Percentiles rank a stretch among this genome's conserved stretches.
These are phyloP conservation scores for Cryptococcus depauperatus DNA, from an alignment of 1,284 basidiomycete genomes.

Conservation along the genomic window DNA sequence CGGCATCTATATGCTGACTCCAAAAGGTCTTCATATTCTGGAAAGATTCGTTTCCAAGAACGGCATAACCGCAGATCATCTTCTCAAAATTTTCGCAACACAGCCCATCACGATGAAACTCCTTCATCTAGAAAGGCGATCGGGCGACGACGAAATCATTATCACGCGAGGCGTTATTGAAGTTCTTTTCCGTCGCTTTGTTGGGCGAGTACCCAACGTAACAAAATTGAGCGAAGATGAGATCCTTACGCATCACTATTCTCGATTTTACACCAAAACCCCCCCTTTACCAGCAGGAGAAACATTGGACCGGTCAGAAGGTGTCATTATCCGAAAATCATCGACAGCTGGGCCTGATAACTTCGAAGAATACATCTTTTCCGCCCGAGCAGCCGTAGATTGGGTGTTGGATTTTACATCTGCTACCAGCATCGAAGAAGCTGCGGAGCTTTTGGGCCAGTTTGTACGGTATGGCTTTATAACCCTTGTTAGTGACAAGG, in stretches of 20 bases:
- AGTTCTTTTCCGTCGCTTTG: conserved; percentile 89
- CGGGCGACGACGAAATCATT: conserved; percentile 93
- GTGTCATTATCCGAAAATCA: conserved; percentile 41
- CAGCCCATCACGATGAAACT: conserved; percentile 98
- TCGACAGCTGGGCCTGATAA: no score
- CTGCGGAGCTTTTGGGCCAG: conserved; percentile 92
- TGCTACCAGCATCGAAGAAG: conserved; percentile 90
- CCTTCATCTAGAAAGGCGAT: conserved; percentile 86
- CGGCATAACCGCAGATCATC: conserved; percentile 84
- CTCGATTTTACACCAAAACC: conserved; percentile 32
- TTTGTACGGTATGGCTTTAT: conserved; percentile 94
- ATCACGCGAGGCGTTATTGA: conserved; percentile 89
- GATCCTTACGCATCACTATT: conserved; percentile 38
- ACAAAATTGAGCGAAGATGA: conserved; percentile 38
- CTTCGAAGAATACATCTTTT: conserved; percentile 63
- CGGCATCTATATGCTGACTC: conserved; percentile 89
- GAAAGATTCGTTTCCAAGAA: conserved; percentile 99
- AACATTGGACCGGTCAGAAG: conserved; percentile 47
- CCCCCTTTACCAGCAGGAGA: conserved; percentile 23
- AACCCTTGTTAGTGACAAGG: conserved; percentile 56
- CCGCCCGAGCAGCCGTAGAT: conserved; percentile 77
- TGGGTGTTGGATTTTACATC: conserved; percentile 98
- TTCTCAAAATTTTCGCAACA: conserved; percentile 78
- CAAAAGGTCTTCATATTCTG: conserved; percentile 95
- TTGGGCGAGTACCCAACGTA: conserved; percentile 77